phyloP scores from a whole-genome alignment of 1,284 basidiomycete species.

The Cryptococcus depauperatus region DNA sequence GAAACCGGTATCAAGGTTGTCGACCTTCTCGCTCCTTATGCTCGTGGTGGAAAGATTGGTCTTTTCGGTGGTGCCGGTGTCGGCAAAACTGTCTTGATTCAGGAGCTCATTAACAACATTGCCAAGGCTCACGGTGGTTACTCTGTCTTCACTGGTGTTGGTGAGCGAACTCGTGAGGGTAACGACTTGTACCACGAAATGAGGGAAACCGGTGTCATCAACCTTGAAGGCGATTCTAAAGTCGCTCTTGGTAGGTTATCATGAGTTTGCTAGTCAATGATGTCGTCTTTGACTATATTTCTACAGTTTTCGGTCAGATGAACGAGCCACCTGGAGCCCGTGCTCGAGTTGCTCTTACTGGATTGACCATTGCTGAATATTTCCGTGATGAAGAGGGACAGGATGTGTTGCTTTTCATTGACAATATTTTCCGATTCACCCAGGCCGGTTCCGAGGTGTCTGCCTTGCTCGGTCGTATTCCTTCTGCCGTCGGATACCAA shows the following conservation, averaged over 20 bases:
- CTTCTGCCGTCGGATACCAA: slow-evolving; percentile 99
- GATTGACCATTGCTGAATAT: slow-evolving; percentile 98
- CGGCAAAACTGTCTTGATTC: slow-evolving; percentile 97
- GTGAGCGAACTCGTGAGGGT: slow-evolving; percentile 99
- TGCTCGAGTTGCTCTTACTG: slow-evolving; percentile 98
- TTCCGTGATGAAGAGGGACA: slow-evolving; percentile 99
- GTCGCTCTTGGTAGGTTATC: slow-evolving; percentile 61
- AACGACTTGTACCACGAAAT: slow-evolving; percentile 99
- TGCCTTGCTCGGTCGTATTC: slow-evolving; percentile 98
- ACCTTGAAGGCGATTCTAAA: slow-evolving; percentile 96
- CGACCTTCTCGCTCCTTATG: slow-evolving; percentile 96
- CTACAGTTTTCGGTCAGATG: slow-evolving; percentile 95
- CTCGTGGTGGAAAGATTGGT: slow-evolving; percentile 99
- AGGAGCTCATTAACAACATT: slow-evolving; percentile 99
- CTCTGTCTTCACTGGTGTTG: slow-evolving; percentile 97
- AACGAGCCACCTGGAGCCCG: slow-evolving; percentile 99
- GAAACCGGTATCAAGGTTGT: slow-evolving; percentile 99
- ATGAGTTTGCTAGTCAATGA: background rate
- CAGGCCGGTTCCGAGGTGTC: slow-evolving; percentile 99
- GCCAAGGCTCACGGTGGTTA: slow-evolving; percentile 99
- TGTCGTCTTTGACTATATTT: background rate
- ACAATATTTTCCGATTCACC: slow-evolving; percentile 99
- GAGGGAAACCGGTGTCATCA: slow-evolving; percentile 99
- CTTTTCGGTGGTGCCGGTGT: slow-evolving; percentile 99
- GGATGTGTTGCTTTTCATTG: slow-evolving; percentile 99